Conservation (phyloP, 2,329 filamentous ascomycete genomes). For the Fusarium mexicanum region DNA sequence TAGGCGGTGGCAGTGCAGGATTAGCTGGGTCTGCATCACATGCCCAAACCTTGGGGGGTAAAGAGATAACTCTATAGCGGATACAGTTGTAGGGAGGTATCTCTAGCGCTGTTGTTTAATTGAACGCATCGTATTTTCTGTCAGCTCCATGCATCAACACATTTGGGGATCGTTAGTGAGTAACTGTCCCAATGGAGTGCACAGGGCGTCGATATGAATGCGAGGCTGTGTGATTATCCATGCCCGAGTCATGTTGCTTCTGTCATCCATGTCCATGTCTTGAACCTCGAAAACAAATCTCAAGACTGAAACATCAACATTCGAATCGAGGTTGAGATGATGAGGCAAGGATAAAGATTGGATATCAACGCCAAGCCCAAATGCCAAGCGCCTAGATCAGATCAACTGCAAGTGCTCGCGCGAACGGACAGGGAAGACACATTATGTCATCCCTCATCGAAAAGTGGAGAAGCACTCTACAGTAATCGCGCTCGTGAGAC, state of each 20-base stretch:
- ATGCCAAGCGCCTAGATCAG: conserved; percentile 19
- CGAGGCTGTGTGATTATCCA: background rate
- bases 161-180: background rate
- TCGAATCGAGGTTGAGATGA: background rate
- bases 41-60: background rate
- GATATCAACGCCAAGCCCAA: conserved; percentile 15
- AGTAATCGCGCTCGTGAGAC: background rate
- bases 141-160: background rate
- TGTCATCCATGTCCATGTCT: background rate
- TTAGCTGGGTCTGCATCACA: conserved; percentile 12
- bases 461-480: background rate
- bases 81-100: background rate
- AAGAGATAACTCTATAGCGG: background rate
- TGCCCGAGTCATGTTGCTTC: background rate
- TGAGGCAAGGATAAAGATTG: background rate
- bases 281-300: background rate
- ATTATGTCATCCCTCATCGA: conserved; percentile 9
- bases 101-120: conserved; percentile 26
- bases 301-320: background rate
- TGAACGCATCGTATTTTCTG: background rate
- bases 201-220: background rate
- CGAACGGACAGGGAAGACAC: background rate
- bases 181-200: background rate
- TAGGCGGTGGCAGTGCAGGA: conserved; percentile 29
- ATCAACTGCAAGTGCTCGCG: conserved; percentile 22